A percentile compares a stretch with the other conserved stretches of the same genome.
These are phyloP conservation scores for Pholiota conissans DNA, from an alignment of 768 basidiomycete genomes.

Conservation along the genomic window DNA sequence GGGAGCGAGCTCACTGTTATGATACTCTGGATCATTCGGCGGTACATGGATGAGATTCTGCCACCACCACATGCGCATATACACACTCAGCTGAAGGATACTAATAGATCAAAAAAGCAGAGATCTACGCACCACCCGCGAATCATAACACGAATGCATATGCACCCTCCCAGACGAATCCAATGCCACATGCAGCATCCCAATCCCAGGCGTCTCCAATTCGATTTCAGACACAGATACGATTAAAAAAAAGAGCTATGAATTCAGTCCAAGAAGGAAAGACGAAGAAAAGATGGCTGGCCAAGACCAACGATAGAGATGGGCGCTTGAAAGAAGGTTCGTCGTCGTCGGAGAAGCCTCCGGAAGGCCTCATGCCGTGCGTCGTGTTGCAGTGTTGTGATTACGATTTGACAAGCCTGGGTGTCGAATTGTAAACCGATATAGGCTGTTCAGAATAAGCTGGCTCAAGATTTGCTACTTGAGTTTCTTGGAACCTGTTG, in stretches of 20 bases:
- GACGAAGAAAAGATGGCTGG: background rate
- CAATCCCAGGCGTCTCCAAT: too few species aligned
- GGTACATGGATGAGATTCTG: slow-evolving; percentile 26
- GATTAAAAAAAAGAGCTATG: too few species aligned
- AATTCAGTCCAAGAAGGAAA: background rate
- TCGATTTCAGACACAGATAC: too few species aligned
- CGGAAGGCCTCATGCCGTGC: background rate
- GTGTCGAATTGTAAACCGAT: too few species aligned
- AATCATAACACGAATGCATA: slow-evolving; percentile 21
- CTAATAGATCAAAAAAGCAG: too few species aligned
- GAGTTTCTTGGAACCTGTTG: too few species aligned
- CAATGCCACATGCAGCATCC: slow-evolving; percentile 25
- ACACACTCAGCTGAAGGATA: too few species aligned
- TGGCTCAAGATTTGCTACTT: too few species aligned
- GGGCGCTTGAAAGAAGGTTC: background rate
- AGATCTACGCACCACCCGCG: slow-evolving; percentile 15
- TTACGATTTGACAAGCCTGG: background rate
- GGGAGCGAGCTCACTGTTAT: slow-evolving; percentile 12
- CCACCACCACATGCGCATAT: too few species aligned
- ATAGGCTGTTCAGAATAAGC: too few species aligned
- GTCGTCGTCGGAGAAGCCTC: background rate
- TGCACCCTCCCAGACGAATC: slow-evolving; percentile 26
- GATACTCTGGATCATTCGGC: slow-evolving; percentile 20
- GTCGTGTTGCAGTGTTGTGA: background rate
- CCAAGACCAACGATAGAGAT: background rate